Base-by-base conservation (phyloP, 257 asterid species). In the Solanum sejunctum region DNA sequence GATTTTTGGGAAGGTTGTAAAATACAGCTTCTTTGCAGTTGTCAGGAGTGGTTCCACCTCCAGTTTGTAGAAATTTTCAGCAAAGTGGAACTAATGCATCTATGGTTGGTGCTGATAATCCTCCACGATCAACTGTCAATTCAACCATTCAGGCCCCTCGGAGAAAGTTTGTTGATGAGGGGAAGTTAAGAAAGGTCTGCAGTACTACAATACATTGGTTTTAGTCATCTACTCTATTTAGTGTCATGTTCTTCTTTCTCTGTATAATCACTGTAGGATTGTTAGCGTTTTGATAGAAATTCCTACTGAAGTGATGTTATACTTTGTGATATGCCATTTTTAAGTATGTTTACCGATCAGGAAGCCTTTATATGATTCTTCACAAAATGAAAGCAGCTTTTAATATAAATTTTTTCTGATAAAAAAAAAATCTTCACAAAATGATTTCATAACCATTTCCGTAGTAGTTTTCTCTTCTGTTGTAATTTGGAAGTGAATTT, bases 161-260 rank as follows among this genome's bases (percentile, higher is more conserved):
- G 89, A 95, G 98, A 87, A 97, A 97, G 90, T 89, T 96, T 89
- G 98, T 97, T 67, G 99, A 97, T 45, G 98, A 95, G 88, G 99
- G 98, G 77, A 97, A 97, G 85, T 67, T 97, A 36, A 94, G 99
- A 89, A 97, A 97, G 99, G 98, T 96, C n/a, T 45, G 41, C 41
- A 36, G 41, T 36, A 36, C 41, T 36, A 36, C 41, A 36, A 73
- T 13, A 73, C 58, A 73, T 45, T 3, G 81, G 41, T 73, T 47
- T 73, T 41, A 73, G 28, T 47, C 39, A 47, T 73, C 60, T 73
- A 47, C 12, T 45, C 21, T 73, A 73, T 45, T 21, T 21, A 47
- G 47, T 47, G 12, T 12, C 13, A 72, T 13, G 36, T 47, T 16
- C 16, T 21, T 72, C 52, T 47, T 73, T 7, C 58, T 73, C 39